Conservation (phyloP, 805 yeast species). For the Yarrowia hollandica region DNA sequence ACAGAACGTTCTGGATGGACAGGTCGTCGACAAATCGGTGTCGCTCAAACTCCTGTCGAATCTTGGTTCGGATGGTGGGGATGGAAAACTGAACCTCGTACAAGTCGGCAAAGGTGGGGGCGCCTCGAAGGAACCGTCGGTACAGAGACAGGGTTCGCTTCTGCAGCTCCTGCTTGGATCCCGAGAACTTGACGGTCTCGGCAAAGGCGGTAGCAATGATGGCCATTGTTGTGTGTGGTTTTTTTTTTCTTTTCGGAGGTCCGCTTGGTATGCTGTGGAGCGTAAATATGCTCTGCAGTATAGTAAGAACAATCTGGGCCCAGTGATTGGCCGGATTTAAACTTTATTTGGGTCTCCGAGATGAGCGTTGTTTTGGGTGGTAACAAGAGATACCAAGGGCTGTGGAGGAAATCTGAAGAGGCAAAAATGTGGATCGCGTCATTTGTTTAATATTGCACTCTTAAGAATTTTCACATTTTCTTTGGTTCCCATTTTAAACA, state of each 20-base stretch:
- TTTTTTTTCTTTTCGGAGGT: neutral
- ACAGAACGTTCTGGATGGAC: constrained; percentile 64
- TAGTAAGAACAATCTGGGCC: constrained; percentile 16
- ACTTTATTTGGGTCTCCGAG: neutral
- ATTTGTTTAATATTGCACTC: neutral
- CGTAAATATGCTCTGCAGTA: constrained; percentile 2
- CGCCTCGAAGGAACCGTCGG: constrained; percentile 63
- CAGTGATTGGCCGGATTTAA: constrained; percentile 13
- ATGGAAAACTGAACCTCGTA: constrained; percentile 59
- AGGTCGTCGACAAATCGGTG: constrained; percentile 70
- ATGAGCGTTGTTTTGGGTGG: neutral
- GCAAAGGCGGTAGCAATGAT: constrained; percentile 83
- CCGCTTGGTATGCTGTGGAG: neutral
- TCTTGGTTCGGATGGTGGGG: constrained; percentile 73
- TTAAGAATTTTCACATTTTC: neutral
- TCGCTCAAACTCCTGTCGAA: constrained; percentile 88
- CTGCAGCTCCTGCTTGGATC: constrained; percentile 60
- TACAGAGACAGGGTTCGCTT: constrained; percentile 66
- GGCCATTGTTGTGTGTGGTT: constrained; percentile 44
- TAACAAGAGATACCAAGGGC: no score
- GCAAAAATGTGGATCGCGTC: neutral
- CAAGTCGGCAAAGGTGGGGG: constrained; percentile 47
- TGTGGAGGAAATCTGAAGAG: no score
- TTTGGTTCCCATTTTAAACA: neutral
- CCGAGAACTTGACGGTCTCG: constrained; percentile 69